These are phyloP conservation scores for Rauvolfia tetraphylla DNA, from an alignment of 257 asterid genomes.

Conservation along the genomic window DNA sequence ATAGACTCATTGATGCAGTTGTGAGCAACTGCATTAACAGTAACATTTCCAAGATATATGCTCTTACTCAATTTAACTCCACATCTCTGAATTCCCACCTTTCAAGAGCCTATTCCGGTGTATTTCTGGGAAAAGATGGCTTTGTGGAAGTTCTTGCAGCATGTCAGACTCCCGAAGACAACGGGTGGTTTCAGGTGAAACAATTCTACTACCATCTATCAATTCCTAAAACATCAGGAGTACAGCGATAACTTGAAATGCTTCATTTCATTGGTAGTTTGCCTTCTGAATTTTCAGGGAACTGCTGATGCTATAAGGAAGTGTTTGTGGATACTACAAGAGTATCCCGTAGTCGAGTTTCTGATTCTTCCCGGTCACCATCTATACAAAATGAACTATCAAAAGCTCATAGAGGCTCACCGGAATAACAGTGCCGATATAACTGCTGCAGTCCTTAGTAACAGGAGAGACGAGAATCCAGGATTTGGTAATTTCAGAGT, in stretches of 20 bases:
- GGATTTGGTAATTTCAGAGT: constrained; percentile 53
- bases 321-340: constrained; percentile 75
- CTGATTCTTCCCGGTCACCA: constrained; percentile 88
- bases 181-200: constrained; percentile 74
- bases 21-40: constrained; percentile 94
- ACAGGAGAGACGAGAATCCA: constrained; percentile 28
- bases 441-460: constrained; percentile 46
- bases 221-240: background rate
- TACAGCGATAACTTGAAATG: no score
- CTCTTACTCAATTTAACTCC: constrained; percentile 83
- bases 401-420: constrained; percentile 52
- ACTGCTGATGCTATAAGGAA: constrained; percentile 85
- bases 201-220: background rate
- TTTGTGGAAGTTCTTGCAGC: constrained; percentile 84
- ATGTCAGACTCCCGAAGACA: constrained; percentile 71
- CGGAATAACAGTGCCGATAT: constrained; percentile 44
- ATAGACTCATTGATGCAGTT: constrained; percentile 74
- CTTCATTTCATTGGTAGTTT: background rate
- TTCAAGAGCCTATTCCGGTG: constrained; percentile 68
- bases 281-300: constrained; percentile 41
- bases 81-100: constrained; percentile 88
- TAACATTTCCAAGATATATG: constrained; percentile 68
- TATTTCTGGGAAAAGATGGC: constrained; percentile 51
- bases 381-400: constrained; percentile 81
- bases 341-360: constrained; percentile 51